Base-by-base conservation (phyloP, 768 basidiomycete species). In the Pleurotus djamor region DNA sequence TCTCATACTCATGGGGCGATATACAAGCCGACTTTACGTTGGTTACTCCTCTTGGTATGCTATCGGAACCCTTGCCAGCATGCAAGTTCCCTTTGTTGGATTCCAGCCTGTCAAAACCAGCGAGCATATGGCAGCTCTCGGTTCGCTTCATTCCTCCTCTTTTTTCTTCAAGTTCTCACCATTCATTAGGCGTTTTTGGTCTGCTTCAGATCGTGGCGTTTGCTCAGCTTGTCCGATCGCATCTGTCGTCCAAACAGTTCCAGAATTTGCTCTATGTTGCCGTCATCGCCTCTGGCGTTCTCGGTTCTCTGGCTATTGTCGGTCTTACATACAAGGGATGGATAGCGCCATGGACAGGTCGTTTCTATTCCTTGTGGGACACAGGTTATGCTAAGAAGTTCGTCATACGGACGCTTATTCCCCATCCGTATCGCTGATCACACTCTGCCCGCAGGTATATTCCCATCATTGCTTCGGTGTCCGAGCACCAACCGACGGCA, bases 291-390 rank as follows among this genome's bases (percentile, higher is more conserved):
- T 80, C 83, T 17, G 93, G 92, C 61, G 45, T 90, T 1, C 74
- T 94, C 32, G 94, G 93, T 41, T 80, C 87, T 56, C 72, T 79
- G 4, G 91, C 83, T 0, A 86, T 98, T 59, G 85, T 86, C 47
- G 83, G 83, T 50, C 82, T 98, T 63, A 98, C 96, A 0, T 91
- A 92, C 76, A 91, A 88, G 60, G 96, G 96, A 16, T 92, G 87
- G 84, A 98, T 99, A 65, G 96, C 96, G 4, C 96, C 96, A 0
- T 99, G 97, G 96, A 98, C 96, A n/a, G 97, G 97, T 41, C 89
- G 97, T 59, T 98, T 99, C 83, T 99, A 99, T 74, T 97, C 95
- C 0, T 80, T 99, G 2, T 99, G 97, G 97, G 97, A 99, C 72
- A 98, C 96, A 0, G 96, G 94, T 35, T 99, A 99, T 68, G 97